Conservation (phyloP, 441 rosid genomes). For the Gossypium schwendimanii region DNA sequence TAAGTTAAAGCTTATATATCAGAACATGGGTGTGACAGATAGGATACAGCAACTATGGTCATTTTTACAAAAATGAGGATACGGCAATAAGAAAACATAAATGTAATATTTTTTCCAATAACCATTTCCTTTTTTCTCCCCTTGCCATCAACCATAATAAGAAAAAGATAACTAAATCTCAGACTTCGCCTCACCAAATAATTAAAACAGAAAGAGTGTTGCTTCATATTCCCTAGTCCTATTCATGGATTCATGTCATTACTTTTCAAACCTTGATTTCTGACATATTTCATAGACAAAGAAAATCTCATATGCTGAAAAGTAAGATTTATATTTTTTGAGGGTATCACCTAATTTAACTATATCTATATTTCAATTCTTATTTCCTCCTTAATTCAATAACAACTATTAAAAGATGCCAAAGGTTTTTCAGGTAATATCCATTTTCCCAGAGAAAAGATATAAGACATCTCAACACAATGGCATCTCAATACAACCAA, state of each 20-base stretch:
- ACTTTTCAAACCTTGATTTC: background rate
- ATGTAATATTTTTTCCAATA: background rate
- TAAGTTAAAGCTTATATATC: background rate
- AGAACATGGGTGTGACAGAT: background rate
- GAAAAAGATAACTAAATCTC: background rate
- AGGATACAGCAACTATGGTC: no score
- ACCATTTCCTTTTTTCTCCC: background rate
- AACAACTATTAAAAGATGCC: background rate
- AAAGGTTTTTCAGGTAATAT: background rate
- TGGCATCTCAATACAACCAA: background rate
- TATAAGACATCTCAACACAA: background rate
- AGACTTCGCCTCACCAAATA: background rate
- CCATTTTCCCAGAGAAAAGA: background rate
- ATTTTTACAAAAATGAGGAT: no score
- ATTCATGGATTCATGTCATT: background rate
- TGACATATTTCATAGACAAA: background rate
- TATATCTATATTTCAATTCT: background rate
- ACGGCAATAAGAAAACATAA: background rate
- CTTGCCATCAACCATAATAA: background rate
- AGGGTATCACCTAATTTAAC: background rate
- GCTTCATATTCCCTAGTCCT: background rate
- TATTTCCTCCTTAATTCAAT: background rate
- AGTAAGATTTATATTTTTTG: background rate
- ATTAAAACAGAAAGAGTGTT: background rate
- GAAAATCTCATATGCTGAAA: background rate